phyloP scores from a whole-genome alignment of 2,329 filamentous ascomycete genomes.

The Dryadomyces quercus-mongolicae region DNA sequence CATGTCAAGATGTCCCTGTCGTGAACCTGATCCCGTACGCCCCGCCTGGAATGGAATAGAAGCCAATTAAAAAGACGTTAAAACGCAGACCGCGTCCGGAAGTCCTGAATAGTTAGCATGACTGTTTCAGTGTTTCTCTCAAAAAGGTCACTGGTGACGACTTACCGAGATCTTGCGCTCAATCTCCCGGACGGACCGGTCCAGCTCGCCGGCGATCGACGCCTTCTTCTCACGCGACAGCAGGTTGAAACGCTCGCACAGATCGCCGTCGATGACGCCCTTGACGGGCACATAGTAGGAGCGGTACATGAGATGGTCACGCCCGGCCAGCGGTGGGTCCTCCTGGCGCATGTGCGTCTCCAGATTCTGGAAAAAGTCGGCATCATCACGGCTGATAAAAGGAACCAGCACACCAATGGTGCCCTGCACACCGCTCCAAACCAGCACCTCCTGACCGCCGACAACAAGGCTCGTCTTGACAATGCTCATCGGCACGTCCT shows the following conservation, averaged over 20 bases:
- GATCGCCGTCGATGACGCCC: conserved; percentile 89
- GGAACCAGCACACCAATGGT: conserved; percentile 90
- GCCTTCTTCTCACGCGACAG: conserved; percentile 82
- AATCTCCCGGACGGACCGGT: conserved; percentile 82
- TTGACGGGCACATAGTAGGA: conserved; percentile 96
- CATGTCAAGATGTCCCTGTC: neutral
- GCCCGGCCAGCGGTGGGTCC: conserved; percentile 76
- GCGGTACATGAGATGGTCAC: conserved; percentile 91
- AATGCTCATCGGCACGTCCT: conserved; percentile 86
- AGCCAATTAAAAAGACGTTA: conserved; percentile 16
- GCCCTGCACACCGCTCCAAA: conserved; percentile 92
- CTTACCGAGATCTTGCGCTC: conserved; percentile 76
- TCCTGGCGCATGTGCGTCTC: conserved; percentile 80
- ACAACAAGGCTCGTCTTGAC: conserved; percentile 83
- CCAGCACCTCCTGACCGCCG: conserved; percentile 78
- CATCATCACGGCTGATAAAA: conserved; percentile 82
- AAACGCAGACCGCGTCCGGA: conserved; percentile 47
- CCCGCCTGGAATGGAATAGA: neutral
- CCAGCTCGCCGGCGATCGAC: conserved; percentile 87
- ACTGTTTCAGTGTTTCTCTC: neutral
- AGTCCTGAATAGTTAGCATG: conserved; percentile 26
- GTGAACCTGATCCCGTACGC: neutral
- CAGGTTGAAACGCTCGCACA: conserved; percentile 83
- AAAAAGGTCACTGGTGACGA: neutral
- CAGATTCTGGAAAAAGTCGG: conserved; percentile 93